These are phyloP conservation scores for Camellia japonica DNA, from an alignment of 148 eudicot genomes.

Conservation along the genomic window DNA sequence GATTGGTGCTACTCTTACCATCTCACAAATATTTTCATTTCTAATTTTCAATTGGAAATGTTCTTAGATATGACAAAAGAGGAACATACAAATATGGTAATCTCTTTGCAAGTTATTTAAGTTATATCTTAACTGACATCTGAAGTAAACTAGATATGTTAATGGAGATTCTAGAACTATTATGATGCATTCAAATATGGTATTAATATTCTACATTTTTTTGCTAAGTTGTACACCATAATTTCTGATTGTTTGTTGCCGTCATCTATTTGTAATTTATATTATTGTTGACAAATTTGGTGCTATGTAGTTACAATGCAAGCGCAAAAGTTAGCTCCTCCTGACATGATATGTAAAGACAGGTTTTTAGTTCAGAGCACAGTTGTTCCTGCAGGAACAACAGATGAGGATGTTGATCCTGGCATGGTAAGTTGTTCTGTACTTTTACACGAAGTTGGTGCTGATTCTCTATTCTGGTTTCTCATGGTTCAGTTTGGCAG, in stretches of 20 bases:
- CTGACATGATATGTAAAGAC: slow-evolving; percentile 86
- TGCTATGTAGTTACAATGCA: slow-evolving; percentile 77
- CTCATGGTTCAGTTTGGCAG: slow-evolving; percentile 33
- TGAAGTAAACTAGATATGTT: not conserved
- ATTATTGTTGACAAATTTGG: slow-evolving; percentile 4
- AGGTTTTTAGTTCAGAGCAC: slow-evolving; percentile 88
- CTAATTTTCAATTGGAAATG: too few relatives aligned
- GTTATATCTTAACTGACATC: not conserved
- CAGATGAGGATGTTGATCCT: slow-evolving; percentile 68
- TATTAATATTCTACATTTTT: not conserved
- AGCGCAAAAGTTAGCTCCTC: slow-evolving; percentile 60
- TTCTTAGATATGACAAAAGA: not conserved
- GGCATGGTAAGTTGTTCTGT: slow-evolving; percentile 46
- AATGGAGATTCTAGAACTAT: not conserved
- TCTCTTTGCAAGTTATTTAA: not conserved
- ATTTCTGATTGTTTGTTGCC: slow-evolving; percentile 10
- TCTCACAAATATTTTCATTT: too few relatives aligned
- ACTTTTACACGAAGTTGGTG: not conserved
- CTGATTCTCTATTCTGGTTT: slow-evolving; percentile 18
- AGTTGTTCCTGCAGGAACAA: slow-evolving; percentile 66
- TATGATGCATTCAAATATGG: not conserved
- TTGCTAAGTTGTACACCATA: not conserved
- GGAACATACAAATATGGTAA: not conserved
- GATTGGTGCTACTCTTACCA: too few relatives aligned
- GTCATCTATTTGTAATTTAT: not conserved